Percentiles rank a stretch among this genome's conserved stretches.
Conservation (phyloP, 139 green algal genomes). For the Astrephomene gubernaculifera region DNA sequence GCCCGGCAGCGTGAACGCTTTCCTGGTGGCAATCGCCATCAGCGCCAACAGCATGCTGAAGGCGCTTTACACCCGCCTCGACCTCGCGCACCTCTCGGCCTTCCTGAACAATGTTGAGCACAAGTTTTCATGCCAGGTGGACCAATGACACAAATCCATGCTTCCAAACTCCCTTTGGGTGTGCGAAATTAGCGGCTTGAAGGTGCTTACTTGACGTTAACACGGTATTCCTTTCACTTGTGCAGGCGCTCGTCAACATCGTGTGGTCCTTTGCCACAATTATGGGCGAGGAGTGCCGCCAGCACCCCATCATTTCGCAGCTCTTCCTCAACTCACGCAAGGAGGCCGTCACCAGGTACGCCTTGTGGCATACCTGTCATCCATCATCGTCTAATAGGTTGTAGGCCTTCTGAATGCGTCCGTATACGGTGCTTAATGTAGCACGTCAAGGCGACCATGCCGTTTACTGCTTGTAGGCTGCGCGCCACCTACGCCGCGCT, state of each 20-base stretch:
- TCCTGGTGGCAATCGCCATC: conserved; percentile 56
- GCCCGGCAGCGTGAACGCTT: conserved; percentile 41
- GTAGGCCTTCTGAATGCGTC: neutral
- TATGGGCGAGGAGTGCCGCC: conserved; percentile 53
- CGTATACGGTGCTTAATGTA: neutral
- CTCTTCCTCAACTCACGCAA: conserved; percentile 59
- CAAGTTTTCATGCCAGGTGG: conserved; percentile 66
- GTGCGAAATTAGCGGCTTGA: no score
- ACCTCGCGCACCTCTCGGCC: conserved; percentile 43
- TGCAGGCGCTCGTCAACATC: conserved; percentile 72
- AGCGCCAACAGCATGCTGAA: conserved; percentile 46
- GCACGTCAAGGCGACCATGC: neutral
- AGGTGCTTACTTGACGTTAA: neutral
- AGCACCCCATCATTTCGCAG: conserved; percentile 46
- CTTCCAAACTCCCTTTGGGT: no score
- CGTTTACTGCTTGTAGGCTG: conserved; percentile 45
- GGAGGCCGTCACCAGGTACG: conserved; percentile 45
- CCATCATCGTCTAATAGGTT: no score
- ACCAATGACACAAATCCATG: no score
- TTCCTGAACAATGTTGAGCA: conserved; percentile 56
- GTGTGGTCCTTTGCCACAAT: conserved; percentile 67
- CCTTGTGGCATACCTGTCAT: neutral
- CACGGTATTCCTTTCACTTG: no score
- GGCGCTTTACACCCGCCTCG: conserved; percentile 26
- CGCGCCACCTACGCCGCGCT: conserved; percentile 49